Evolutionary conservation across 257 asterid species (phyloP).

Genomic region (Solanum commersonii): DNA sequence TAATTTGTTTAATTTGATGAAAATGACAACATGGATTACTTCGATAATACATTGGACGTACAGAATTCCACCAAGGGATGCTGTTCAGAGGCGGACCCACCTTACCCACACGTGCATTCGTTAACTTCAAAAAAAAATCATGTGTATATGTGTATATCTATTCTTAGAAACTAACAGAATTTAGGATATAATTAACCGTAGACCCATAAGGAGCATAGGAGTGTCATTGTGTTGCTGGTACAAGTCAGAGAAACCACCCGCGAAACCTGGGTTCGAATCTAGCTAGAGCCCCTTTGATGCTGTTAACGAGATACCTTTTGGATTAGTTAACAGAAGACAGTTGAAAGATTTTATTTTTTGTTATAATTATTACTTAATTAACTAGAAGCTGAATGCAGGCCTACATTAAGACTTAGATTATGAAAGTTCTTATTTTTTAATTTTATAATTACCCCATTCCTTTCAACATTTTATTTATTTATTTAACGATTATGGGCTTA

Average conservation of each 20-base stretch:
- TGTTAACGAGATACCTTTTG: background rate
- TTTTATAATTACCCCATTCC: background rate
- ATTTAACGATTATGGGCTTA: background rate
- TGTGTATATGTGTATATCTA: too few relatives aligned
- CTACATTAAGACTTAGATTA: background rate
- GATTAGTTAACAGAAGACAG: background rate
- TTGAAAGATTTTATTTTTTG: background rate
- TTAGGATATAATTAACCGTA: too few relatives aligned
- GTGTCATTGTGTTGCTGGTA: fast-evolving
- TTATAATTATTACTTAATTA: background rate
- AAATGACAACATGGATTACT: background rate
- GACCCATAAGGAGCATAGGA: too few relatives aligned
- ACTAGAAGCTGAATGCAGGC: background rate
- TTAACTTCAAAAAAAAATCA: too few relatives aligned
- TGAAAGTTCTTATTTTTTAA: background rate
- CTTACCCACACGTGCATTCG: too few relatives aligned
- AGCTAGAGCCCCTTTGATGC: too few relatives aligned
- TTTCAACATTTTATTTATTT: background rate
- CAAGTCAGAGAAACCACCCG: too few relatives aligned
- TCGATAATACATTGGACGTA: background rate
- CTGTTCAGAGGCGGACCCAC: background rate
- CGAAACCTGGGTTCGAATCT: fast-evolving
- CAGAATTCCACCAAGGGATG: background rate
- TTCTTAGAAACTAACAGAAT: fast-evolving
- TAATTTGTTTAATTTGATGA: background rate